These are phyloP conservation scores for Castanea sativa DNA, from an alignment of 306 rosid genomes.

Conservation along the genomic window DNA sequence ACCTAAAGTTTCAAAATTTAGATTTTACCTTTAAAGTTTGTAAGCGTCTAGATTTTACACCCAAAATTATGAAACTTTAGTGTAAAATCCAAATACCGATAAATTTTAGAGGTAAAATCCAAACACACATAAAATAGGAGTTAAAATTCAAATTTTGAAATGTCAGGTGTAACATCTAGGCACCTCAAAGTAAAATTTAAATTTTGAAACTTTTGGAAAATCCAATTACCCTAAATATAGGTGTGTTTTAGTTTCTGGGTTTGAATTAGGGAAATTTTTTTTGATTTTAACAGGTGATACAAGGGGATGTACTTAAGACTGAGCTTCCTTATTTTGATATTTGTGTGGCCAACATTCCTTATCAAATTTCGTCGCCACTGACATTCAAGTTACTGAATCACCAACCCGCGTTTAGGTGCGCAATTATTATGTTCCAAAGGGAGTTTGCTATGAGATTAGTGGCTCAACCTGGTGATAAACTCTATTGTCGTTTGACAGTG, in stretches of 20 bases:
- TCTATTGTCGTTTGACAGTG: constrained; percentile 85
- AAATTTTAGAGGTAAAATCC: too few species aligned
- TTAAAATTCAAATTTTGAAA: too few species aligned
- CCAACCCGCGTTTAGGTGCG: constrained; percentile 79
- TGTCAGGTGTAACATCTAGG: too few species aligned
- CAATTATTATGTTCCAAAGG: constrained; percentile 92
- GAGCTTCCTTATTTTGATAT: constrained; percentile 92
- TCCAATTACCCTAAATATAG: too few species aligned
- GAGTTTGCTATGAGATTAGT: constrained; percentile 94
- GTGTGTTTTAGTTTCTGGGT: not conserved
- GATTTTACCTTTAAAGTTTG: too few species aligned
- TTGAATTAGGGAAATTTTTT: not conserved
- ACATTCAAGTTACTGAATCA: constrained; percentile 86
- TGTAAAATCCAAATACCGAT: too few species aligned
- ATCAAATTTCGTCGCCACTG: constrained; percentile 95
- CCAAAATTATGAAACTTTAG: too few species aligned
- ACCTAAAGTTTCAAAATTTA: too few species aligned
- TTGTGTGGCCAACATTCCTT: constrained; percentile 93
- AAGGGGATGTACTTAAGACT: constrained; percentile 83
- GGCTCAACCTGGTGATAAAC: constrained; percentile 93
- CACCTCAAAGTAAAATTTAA: too few species aligned
- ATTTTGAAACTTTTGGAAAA: too few species aligned
- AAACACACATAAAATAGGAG: too few species aligned
- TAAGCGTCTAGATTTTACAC: too few species aligned
- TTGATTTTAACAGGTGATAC: constrained; percentile 52